A percentile compares a stretch with the other conserved stretches of the same genome.
Conservation (phyloP, 2,329 filamentous ascomycete species). For the Ophiostoma piceae region DNA sequence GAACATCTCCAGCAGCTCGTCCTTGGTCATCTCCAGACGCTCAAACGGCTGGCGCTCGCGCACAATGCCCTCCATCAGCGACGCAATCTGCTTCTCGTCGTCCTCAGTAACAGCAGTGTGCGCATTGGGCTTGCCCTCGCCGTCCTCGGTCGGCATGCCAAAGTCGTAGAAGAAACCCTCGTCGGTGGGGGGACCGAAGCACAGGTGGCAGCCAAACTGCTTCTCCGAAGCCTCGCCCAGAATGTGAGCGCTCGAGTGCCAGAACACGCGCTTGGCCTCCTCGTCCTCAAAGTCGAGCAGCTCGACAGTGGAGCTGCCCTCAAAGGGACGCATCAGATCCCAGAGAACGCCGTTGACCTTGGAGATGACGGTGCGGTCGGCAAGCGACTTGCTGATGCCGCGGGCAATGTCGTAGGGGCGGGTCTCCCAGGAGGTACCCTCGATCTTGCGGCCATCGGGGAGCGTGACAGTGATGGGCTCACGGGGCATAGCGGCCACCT, state of each 20-base stretch:
- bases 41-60: constrained; percentile 97
- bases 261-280: constrained; percentile 88
- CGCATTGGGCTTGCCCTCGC: constrained; percentile 28
- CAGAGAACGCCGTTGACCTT: constrained; percentile 79
- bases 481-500: constrained; percentile 64
- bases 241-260: constrained; percentile 93
- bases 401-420: constrained; percentile 74
- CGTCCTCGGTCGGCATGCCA: constrained; percentile 63
- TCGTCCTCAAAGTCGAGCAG: constrained; percentile 71
- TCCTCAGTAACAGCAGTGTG: constrained; percentile 58
- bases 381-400: constrained; percentile 76
- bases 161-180: constrained; percentile 98
- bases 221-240: constrained; percentile 92
- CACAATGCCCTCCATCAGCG: constrained; percentile 73
- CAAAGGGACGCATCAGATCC: constrained; percentile 87
- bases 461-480: constrained; percentile 70
- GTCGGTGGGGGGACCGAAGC: constrained; percentile 86
- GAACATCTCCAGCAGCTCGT: constrained; percentile 92
- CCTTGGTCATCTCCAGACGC: constrained; percentile 81
- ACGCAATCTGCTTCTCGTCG: constrained; percentile 83
- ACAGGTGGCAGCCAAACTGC: constrained; percentile 84
- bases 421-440: constrained; percentile 84
- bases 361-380: constrained; percentile 81
- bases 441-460: constrained; percentile 62
- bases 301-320: constrained; percentile 79